A percentile compares a stretch with the other conserved stretches of the same genome.
These are phyloP conservation scores for Castanospermum australe DNA, from an alignment of 306 rosid species.

Conservation along the genomic window DNA sequence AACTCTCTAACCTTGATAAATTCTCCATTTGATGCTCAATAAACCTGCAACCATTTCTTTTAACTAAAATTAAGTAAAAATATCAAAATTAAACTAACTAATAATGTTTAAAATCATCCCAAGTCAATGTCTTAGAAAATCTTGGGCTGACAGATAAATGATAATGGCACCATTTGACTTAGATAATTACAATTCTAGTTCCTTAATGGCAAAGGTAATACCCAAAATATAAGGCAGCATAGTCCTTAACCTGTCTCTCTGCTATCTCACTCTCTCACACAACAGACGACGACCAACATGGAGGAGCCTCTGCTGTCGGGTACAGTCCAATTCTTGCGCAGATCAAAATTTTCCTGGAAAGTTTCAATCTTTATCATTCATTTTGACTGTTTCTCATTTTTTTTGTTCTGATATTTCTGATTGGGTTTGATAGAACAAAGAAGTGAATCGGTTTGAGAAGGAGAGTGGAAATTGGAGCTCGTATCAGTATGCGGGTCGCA, in stretches of 20 bases:
- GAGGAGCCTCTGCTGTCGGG: slow-evolving; percentile 80
- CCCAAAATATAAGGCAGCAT: slow-evolving; percentile 16
- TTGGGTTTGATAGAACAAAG: slow-evolving; percentile 42
- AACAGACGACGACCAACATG: slow-evolving; percentile 33
- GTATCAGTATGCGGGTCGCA: slow-evolving; percentile 63
- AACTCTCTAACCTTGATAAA: too few species aligned
- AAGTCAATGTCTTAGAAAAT: too few species aligned
- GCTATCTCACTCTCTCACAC: neutral
- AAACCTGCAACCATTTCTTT: too few species aligned
- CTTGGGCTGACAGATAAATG: neutral
- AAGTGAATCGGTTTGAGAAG: slow-evolving; percentile 52
- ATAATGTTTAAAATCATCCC: too few species aligned
- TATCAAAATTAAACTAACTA: too few species aligned
- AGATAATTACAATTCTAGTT: slow-evolving; percentile 19
- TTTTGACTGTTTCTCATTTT: neutral
- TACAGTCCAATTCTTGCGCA: slow-evolving; percentile 20
- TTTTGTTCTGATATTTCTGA: slow-evolving; percentile 14
- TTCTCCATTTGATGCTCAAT: too few species aligned
- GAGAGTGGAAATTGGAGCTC: slow-evolving; percentile 67
- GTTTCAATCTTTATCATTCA: neutral
- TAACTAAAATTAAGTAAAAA: too few species aligned
- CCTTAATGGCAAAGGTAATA: slow-evolving; percentile 39
- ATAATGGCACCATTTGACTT: slow-evolving; percentile 11
- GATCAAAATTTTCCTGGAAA: neutral
- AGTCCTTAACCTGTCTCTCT: neutral